Evolutionary conservation across 345 rosid species (phyloP), one percentile per base, ranked within the genome.

Genomic region (Sisymbrium irio): DNA sequence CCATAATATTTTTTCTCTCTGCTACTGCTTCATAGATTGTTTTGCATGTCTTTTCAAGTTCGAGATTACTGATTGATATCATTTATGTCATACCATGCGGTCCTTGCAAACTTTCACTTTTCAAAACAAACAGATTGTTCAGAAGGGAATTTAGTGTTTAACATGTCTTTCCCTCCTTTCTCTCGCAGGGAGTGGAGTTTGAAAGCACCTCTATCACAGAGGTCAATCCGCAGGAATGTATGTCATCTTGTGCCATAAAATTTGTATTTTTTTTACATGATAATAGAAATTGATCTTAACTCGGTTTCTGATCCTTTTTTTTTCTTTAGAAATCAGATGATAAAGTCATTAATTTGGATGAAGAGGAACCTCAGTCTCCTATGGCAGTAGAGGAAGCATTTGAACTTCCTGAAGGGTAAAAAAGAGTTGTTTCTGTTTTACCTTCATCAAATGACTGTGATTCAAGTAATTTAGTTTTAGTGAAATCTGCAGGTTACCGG

Each of bases 311-410:
- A 46, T 20, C 56, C 39, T 55, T 47, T 22, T 30, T 63, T 5
- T 27, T 4, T 27, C 28, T 63, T 10, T 39, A 76, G 71, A 65
- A 76, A 76, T 82, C 87, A 89, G 86, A 53, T 32, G 79, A 67
- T 71, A 72, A 82, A 20, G 81, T 93, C 62, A 88, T 87, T 71
- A 81, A 87, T 72, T 79, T 84, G 36, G 96, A 90, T 18, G 97
- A 89, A 76, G 98, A 93, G 62, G 89, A 87, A 46, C 80, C 82
- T 70, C 84, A 72, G 45, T 65, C 63, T 66, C 49, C 74, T 13
- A 67, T 71, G 44, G 51, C 39, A 42, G 62, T 57, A 45, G 86
- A 84, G 53, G 72, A 60, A 71, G 74, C 40, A 46, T 42, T 74
- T 35, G 69, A 78, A 78, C 71, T 85, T 78, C 82, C 88, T 65